Evolutionary conservation across 176 grass and related monocot species (phyloP), one percentile per base, ranked within the genome.

Genomic region (Olyra latifolia): DNA sequence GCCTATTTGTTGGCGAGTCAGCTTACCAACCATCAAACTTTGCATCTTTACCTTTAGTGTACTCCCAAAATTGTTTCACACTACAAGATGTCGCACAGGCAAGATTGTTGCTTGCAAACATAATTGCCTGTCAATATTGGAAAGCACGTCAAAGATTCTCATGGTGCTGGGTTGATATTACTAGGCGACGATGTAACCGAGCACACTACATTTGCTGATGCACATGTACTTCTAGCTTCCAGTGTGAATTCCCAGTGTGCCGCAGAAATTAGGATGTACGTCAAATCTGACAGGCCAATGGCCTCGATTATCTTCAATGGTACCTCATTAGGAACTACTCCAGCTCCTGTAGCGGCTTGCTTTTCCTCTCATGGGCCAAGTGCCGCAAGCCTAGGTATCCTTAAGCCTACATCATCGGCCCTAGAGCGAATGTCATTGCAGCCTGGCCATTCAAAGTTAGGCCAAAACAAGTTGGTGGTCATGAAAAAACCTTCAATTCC

Each of bases 311-410:
- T 74, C 4, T 92, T 80, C 54, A 83, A 83, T 47, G 86, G 90
- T 7, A 89, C 90, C 0, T 52, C 76, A 3, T 4, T 89, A 4
- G 83, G 79, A 0, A 78, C 7, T 0, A 52, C 38, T 47, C 86
- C 69, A 24, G 53, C 83, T 54, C 89, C 89, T 6, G 39, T 74
- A 0, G 57, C 88, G 41, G 77, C 59, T 8, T 88, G 0, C 59
- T 92, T 92, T 68, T 92, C 90, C n/a, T 92, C 90, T 39, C 62
- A 78, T 19, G 90, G 90, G 0, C 90, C 90, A 4, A 90, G 67
- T 20, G 41, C 0, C 6, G 39, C 12, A 14, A 82, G 55, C 29
- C 73, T 72, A 1, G 71, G 72, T 38, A 71, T 90, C 23, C 66
- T 86, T 10, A 90, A 90, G 60, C 88, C 83, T 39, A 89, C 19